Evolutionary conservation across 768 basidiomycete species (phyloP), one percentile per base, ranked within the genome.

Genomic region (Naematelia aurantialba): DNA sequence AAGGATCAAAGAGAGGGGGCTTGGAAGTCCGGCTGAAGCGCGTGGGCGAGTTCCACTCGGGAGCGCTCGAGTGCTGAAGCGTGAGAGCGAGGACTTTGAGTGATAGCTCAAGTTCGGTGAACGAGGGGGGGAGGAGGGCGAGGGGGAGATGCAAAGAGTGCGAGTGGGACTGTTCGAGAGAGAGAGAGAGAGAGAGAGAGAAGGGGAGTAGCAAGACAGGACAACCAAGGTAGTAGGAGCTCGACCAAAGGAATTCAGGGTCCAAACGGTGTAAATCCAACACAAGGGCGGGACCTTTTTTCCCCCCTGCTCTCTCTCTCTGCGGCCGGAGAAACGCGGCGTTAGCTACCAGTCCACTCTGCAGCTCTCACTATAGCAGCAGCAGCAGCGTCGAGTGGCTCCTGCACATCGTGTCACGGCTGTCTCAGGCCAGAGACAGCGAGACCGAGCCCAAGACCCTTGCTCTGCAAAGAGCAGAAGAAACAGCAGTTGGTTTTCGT

Each of bases 21-120:
- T 48, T 49, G 22, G 54, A 48, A 22, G 48, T 50, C 11, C 22
- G n/a, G n/a, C n/a, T n/a, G n/a, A n/a, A n/a, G n/a, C n/a, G n/a
- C n/a, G n/a, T n/a, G n/a, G n/a, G n/a, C n/a, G n/a, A n/a, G n/a
- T n/a, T n/a, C n/a, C n/a, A n/a, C n/a, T n/a, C n/a, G 42, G 34
- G 53, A 19, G n/a, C 34, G 42, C 31, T 21, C 26, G 39, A 27
- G 34, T 45, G 34, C 8, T 17, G 34, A 39, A 39, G 34, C 34
- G 34, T 39, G 34, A 8, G 34, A 8, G 34, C 17, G 8, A 8
- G 8, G 34, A 39, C 8, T 8, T 39, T 8, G 8, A 8, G 34
- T 39, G 34, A 39, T 8, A 39, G 34, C 17, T 39, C 8, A 39
- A 24, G 48, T 19, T 2, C n/a, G 26, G 12, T 19, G 55, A 21